These are phyloP conservation scores for Ambispora gerdemannii DNA, from an alignment of 192 early-diverging fungal species.

Conservation along the genomic window DNA sequence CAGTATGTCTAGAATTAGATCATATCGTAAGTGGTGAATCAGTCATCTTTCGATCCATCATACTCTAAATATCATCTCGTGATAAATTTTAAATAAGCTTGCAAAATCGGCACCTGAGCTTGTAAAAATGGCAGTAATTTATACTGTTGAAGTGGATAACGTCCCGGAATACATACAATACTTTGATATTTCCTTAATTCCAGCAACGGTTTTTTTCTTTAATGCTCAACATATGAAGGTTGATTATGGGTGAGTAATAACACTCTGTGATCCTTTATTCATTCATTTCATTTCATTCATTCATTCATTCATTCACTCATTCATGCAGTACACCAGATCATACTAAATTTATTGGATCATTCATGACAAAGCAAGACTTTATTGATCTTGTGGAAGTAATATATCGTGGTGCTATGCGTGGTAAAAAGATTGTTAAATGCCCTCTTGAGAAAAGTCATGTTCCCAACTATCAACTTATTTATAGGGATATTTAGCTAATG, in stretches of 20 bases:
- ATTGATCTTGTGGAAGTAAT: constrained; percentile 8
- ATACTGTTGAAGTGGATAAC: neutral
- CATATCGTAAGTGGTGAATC: constrained; percentile 1
- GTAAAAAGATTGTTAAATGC: constrained; percentile 1
- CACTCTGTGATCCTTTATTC: neutral
- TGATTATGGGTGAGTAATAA: constrained; percentile 12
- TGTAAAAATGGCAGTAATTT: neutral
- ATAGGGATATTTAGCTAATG: neutral
- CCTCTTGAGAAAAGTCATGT: constrained; percentile 4
- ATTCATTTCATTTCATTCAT: neutral
- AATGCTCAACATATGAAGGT: constrained; percentile 22
- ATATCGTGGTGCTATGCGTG: constrained; percentile 10
- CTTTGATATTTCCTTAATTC: constrained; percentile 14
- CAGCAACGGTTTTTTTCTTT: constrained; percentile 14
- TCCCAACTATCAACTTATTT: constrained; percentile 6
- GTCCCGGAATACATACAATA: constrained; percentile 2
- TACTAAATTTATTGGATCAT: constrained; percentile 20
- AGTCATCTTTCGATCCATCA: neutral
- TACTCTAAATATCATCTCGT: neutral
- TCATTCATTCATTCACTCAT: neutral
- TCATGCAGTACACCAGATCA: constrained; percentile 7
- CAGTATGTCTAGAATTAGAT: constrained; percentile 6
- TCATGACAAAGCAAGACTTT: constrained; percentile 9
- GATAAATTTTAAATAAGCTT: neutral
- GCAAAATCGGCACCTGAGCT: neutral